Evolutionary conservation across 2,329 filamentous ascomycete species (phyloP).

Genomic region (Aspergillus carbonarius): DNA sequence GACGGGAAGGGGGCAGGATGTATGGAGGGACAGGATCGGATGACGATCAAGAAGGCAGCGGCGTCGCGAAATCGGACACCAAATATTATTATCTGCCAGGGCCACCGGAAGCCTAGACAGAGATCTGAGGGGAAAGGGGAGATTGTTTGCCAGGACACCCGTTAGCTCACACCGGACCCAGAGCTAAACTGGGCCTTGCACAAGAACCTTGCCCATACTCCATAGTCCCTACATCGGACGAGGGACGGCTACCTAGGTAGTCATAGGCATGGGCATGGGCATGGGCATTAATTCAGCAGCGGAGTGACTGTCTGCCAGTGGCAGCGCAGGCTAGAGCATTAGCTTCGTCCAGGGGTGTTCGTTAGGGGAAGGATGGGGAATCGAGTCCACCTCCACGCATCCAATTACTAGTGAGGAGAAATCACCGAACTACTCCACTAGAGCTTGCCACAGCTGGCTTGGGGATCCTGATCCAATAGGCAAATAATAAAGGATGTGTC

Average conservation of each 20-base stretch:
- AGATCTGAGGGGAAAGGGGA: conserved; percentile 16
- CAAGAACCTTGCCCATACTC: conserved; percentile 7
- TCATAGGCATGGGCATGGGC: conserved; percentile 12
- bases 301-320: not conserved
- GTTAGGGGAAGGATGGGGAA: conserved; percentile 26
- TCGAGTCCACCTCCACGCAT: conserved; percentile 25
- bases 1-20: not conserved
- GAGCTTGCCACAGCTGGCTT: conserved; percentile 27
- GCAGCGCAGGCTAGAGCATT: conserved; percentile 11
- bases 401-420: conserved; percentile 29
- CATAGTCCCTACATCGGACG: conserved; percentile 6
- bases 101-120: conserved; percentile 6
- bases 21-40: not conserved
- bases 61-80: conserved; percentile 1
- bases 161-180: conserved; percentile 17
- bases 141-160: not conserved
- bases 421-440: conserved; percentile 27
- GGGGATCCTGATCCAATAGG: conserved; percentile 4
- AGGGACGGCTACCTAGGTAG: conserved; percentile 13
- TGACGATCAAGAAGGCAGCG: not conserved
- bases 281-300: not conserved
- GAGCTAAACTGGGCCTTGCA: conserved; percentile 11
- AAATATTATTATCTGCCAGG: not conserved
- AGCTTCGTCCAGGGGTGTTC: conserved; percentile 32
- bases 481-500: not conserved